Conservation (phyloP, 352 stramenopile genomes). For the Phytophthora fragariaefolia region DNA sequence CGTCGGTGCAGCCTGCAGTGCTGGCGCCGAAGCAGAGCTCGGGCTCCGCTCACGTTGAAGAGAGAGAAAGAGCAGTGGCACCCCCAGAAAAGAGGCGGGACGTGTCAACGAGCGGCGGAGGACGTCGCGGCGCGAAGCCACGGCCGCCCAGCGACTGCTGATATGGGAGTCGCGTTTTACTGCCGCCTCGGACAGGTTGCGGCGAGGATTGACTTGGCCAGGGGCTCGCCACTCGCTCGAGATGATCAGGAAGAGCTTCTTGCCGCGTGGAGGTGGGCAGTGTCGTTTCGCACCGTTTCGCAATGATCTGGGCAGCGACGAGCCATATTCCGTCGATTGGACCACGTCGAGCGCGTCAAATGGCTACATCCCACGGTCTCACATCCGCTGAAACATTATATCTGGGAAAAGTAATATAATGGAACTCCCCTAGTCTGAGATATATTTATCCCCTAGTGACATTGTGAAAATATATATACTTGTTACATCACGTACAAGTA, state of each 20-base stretch:
- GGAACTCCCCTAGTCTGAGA: too few relatives aligned
- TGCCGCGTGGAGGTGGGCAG: not conserved
- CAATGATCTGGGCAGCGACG: not conserved
- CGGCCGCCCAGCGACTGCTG: not conserved
- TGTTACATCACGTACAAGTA: not conserved
- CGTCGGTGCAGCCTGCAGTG: not conserved
- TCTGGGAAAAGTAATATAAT: too few relatives aligned
- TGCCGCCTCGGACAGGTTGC: not conserved
- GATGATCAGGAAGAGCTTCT: not conserved
- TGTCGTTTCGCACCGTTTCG: not conserved
- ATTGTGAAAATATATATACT: not conserved
- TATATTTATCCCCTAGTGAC: not conserved
- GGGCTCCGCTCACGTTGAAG: constrained; percentile 4
- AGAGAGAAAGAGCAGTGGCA: constrained; percentile 21
- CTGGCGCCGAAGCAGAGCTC: not conserved
- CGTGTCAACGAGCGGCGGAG: not conserved
- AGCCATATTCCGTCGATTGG: not conserved
- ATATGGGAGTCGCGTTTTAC: too few relatives aligned
- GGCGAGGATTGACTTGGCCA: not conserved
- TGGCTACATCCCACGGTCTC: not conserved
- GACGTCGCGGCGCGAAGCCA: not conserved
- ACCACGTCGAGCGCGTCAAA: not conserved
- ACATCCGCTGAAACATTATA: not conserved
- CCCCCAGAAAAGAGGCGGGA: constrained; percentile 16
- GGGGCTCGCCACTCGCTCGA: not conserved